These are phyloP conservation scores for Cicer arietinum DNA, from an alignment of 306 rosid genomes.

Conservation along the genomic window DNA sequence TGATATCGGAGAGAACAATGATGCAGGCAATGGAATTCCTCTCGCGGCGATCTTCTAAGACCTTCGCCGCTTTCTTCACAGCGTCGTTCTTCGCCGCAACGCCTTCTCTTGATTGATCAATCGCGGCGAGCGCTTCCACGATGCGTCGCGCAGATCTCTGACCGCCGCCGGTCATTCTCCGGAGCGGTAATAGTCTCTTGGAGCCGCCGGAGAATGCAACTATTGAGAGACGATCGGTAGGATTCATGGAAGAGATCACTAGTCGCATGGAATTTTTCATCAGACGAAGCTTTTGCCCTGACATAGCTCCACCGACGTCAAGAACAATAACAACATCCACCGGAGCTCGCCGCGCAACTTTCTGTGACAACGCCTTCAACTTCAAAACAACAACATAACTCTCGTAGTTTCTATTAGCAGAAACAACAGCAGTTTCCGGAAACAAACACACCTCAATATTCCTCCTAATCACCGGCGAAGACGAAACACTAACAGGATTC, in stretches of 20 bases:
- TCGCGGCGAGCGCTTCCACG: conserved; percentile 53
- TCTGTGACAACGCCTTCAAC: conserved; percentile 47
- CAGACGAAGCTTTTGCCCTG: conserved; percentile 62
- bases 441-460: conserved; percentile 58
- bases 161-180: conserved; percentile 70
- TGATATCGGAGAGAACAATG: conserved; percentile 58
- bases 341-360: conserved; percentile 57
- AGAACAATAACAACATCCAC: conserved; percentile 78
- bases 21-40: conserved; percentile 69
- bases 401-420: conserved; percentile 68
- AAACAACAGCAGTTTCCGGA: conserved; percentile 83
- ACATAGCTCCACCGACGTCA: conserved; percentile 65
- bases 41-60: conserved; percentile 91
- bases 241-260: conserved; percentile 64
- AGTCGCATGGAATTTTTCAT: conserved; percentile 73
- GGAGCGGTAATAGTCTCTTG: conserved; percentile 73
- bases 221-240: conserved; percentile 82
- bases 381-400: conserved; percentile 71
- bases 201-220: conserved; percentile 85
- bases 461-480: conserved; percentile 42
- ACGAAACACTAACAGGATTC: conserved; percentile 28
- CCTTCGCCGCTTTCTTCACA: conserved; percentile 83
- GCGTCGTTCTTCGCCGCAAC: conserved; percentile 71
- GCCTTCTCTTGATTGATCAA: conserved; percentile 57
- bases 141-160: conserved; percentile 71